phyloP scores from a whole-genome alignment of 2,329 filamentous ascomycete genomes.

The Talaromyces marneffei region DNA sequence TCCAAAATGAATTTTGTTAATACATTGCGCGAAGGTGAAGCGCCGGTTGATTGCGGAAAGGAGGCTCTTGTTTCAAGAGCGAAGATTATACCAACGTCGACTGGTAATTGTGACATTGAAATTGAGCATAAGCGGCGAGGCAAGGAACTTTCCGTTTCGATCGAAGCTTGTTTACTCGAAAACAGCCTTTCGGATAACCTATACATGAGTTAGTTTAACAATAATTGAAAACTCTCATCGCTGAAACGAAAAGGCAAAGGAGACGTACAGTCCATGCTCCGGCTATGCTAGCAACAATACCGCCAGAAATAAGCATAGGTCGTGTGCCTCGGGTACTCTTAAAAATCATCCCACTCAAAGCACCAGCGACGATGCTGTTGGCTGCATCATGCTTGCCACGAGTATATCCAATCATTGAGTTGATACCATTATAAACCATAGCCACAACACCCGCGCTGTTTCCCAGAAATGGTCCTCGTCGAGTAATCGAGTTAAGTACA shows the following conservation, averaged over 20 bases:
- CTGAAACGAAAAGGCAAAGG: constrained; percentile 12
- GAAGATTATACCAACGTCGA: neutral
- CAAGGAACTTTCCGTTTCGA: neutral
- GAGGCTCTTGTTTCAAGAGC: constrained; percentile 1
- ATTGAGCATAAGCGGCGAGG: constrained; percentile 11
- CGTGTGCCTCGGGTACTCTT: constrained; percentile 87
- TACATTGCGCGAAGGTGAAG: constrained; percentile 19
- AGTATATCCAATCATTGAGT: constrained; percentile 72
- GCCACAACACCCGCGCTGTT: constrained; percentile 95
- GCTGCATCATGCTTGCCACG: constrained; percentile 82
- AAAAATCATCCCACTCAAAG: constrained; percentile 85
- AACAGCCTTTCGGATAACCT: constrained; percentile 49
- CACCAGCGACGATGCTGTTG: constrained; percentile 82
- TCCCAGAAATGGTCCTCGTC: constrained; percentile 87
- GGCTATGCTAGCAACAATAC: constrained; percentile 78
- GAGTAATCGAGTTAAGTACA: constrained; percentile 87
- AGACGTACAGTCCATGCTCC: constrained; percentile 81
- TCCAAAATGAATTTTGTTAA: constrained; percentile 19
- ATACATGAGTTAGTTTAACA: constrained; percentile 14
- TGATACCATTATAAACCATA: constrained; percentile 91
- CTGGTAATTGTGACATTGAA: constrained; percentile 5
- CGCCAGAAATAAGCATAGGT: constrained; percentile 92
- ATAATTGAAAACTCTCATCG: no score
- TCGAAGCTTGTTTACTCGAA: constrained; percentile 34
- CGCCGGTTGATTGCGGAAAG: constrained; percentile 18